Evolutionary conservation across 805 yeast genomes (phyloP), one percentile per base, ranked within the genome.

Genomic region (Candida ortonii): DNA sequence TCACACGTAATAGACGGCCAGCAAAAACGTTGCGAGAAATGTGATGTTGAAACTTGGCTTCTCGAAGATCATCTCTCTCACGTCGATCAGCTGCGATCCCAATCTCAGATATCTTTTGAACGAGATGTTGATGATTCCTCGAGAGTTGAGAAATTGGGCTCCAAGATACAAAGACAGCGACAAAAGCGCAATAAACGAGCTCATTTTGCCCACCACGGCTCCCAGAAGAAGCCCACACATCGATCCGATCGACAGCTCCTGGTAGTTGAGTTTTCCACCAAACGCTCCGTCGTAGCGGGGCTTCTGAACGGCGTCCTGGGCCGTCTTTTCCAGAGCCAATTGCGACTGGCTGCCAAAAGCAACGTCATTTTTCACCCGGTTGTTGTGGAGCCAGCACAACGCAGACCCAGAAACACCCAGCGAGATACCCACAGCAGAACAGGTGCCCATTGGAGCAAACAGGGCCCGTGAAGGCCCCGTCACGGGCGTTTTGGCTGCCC

Each of bases 171-270:
- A 50, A 2, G 76, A 62, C n/a, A 76, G 60, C 1, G 77, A 52
- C 25, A 74, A 47, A 18, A 71, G 63, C 25, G 76, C 76, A 21
- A 80, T 60, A 18, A 76, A 64, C 13, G 73, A 63, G 38, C 77
- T 68, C 38, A 80, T 60, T 49, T 78, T 78, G 13, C 86, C 85
- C n/a, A 71, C 67, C 20, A 79, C 59, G 15, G 75, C 62, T 1
- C 87, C 87, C 33, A 72, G 45, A 22, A 73, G 63, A 37, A 79
- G 61, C 0, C 87, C 86, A 6, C 76, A 62, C 50, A 80, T 62
- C 1, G 83, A 75, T 5, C 87, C 87, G 38, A 77, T 57, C 11
- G 84, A 69, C 48, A 80, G 61, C 48, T 80, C 82, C 47, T 71
- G 71, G 50, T 80, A 80, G 57, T 76, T 73, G 43, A 79, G 58